phyloP scores from a whole-genome alignment of 768 basidiomycete genomes.

The Tulasnella sp. region DNA sequence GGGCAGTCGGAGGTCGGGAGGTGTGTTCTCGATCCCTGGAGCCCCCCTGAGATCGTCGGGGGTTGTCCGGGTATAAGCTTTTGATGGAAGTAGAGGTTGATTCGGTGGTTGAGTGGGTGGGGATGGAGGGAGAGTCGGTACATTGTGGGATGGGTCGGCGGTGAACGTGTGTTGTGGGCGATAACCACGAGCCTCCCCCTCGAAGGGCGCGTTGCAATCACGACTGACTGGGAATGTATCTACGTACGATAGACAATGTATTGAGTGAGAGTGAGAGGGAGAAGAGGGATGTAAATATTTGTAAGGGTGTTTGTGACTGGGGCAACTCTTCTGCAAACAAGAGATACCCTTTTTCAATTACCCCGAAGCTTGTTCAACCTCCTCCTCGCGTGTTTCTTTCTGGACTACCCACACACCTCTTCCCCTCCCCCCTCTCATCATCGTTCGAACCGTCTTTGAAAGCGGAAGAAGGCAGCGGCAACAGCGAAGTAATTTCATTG shows the following conservation, averaged over 20 bases:
- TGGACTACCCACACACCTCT: background rate
- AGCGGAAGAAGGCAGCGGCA: background rate
- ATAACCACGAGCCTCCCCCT: background rate
- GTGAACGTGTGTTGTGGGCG: background rate
- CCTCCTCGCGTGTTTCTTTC: background rate
- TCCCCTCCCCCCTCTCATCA: background rate
- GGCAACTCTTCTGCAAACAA: background rate
- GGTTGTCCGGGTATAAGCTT: background rate
- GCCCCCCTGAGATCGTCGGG: background rate
- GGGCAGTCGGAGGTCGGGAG: background rate
- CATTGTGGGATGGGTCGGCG: background rate
- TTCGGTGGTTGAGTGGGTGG: no score
- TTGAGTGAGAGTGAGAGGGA: background rate
- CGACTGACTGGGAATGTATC: no score
- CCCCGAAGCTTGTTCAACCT: background rate
- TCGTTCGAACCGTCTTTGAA: background rate
- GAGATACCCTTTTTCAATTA: background rate
- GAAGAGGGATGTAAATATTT: background rate
- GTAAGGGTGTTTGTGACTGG: background rate
- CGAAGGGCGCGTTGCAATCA: background rate
- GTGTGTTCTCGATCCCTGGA: background rate
- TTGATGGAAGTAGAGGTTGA: no score
- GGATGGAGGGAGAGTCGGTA: no score
- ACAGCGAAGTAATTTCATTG: background rate
- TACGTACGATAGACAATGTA: background rate